These are phyloP conservation scores for Hypocreales sp. DNA, from an alignment of 2,329 filamentous ascomycete species.

Conservation along the genomic window DNA sequence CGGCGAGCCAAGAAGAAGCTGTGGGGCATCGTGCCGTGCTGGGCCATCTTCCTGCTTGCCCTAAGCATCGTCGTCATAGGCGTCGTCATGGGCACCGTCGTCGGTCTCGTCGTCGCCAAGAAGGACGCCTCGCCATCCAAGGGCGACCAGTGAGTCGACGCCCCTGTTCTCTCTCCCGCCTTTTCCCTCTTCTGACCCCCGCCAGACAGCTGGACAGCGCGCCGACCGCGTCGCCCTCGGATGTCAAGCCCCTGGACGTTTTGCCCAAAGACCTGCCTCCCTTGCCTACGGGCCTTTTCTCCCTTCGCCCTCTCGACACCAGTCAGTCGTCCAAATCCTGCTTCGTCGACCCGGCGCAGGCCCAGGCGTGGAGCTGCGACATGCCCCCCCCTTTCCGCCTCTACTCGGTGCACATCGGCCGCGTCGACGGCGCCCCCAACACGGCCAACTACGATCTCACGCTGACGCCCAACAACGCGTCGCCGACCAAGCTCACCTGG, in stretches of 20 bases:
- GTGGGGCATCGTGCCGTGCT: constrained; percentile 44
- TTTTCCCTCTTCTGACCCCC: constrained; percentile 1
- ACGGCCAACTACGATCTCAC: constrained; percentile 24
- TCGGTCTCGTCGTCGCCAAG: constrained; percentile 9
- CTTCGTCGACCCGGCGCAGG: constrained; percentile 36
- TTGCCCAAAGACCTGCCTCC: constrained; percentile 33
- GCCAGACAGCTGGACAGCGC: constrained; percentile 10
- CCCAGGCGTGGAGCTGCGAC: constrained; percentile 48
- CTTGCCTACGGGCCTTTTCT: constrained; percentile 38
- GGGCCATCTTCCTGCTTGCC: constrained; percentile 38
- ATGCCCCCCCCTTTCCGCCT: constrained; percentile 30
- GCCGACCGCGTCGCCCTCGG: constrained; percentile 22
- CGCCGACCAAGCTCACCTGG: constrained; percentile 26
- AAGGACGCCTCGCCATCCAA: constrained; percentile 1
- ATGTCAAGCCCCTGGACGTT: constrained; percentile 34
- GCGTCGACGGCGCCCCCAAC: constrained; percentile 9
- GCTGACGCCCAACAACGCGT: constrained; percentile 22
- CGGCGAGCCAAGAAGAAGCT: constrained; percentile 35
- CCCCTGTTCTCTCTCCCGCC: not conserved
- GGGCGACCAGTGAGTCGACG: constrained; percentile 13
- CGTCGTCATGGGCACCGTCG: constrained; percentile 39
- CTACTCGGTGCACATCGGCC: constrained; percentile 26
- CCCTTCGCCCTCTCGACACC: constrained; percentile 36
- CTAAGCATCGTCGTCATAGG: constrained; percentile 35
- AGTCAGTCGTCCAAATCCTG: constrained; percentile 37